Evolutionary conservation across 208 protist genomes (phyloP), one percentile per base, ranked within the genome.

Genomic region (Crithidia sp.): DNA sequence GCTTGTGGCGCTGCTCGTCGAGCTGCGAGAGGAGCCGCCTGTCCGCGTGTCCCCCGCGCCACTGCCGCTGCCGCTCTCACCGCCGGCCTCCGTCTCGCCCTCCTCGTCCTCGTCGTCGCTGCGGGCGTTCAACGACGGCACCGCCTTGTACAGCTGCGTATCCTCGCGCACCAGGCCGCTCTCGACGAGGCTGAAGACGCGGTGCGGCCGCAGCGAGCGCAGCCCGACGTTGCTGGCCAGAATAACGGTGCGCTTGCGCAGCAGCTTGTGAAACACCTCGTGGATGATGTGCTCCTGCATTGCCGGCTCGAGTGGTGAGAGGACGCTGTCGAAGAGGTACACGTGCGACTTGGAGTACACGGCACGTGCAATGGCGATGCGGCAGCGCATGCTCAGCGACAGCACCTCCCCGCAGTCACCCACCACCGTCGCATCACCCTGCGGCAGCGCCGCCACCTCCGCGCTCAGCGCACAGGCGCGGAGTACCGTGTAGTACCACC

Each of bases 271-370:
- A 41, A 98, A 88, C 12, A 89, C 87, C 37, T 91, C 72, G 13
- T 76, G 71, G 66, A 92, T 89, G 2, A 96, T 78, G 71, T 89
- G 74, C 16, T 64, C 64, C 43, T 86, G 86, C 0, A 95, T 85
- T 13, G 83, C 49, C 19, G 75, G 81, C 83, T 99, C 97, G 5
- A 98, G 91, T 10, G 91, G 88, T 10, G 75, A 83, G 19, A 99
- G 86, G 50, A 96, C 83, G 74, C 94, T 93, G 76, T 99, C 97
- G 8, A 98, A 68, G 36, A 98, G 65, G 58, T 94, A 93, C 16
- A 95, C 82, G 71, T 97, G 92, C 10, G 85, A 80, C 54, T 89
- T 79, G 12, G 82, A 77, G 79, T 95, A 97, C 6, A 96, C 67
- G 0, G 92, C 89, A 19, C 94, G 79, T 17, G 94, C 91, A n/a